Evolutionary conservation across 371 early-diverging fungal species (phyloP).

Genomic region (Mortierella sp.): DNA sequence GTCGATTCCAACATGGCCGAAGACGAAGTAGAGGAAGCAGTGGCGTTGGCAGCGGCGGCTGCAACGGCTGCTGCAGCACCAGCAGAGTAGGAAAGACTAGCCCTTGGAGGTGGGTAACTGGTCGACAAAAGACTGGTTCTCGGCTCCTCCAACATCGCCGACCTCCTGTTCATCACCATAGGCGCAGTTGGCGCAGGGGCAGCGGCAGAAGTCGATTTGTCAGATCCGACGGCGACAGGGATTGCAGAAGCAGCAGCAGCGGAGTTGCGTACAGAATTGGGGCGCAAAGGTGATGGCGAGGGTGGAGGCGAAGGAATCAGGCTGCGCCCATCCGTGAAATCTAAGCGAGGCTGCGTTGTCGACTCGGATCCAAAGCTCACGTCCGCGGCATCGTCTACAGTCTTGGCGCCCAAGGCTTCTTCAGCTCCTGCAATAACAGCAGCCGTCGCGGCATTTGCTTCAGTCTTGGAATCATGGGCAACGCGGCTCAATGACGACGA

Average conservation of each 20-base stretch:
- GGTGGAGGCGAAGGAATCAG: slow-evolving; percentile 55
- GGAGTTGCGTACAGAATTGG: not conserved
- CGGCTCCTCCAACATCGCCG: slow-evolving; percentile 31
- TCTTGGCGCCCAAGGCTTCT: not conserved
- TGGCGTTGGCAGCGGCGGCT: slow-evolving; percentile 1
- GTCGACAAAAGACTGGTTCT: slow-evolving; percentile 36
- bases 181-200: not conserved
- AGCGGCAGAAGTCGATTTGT: not conserved
- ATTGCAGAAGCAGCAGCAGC: not conserved
- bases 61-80: slow-evolving; percentile 1
- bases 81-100: slow-evolving; percentile 34
- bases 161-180: slow-evolving; percentile 8
- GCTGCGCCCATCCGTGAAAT: slow-evolving; percentile 48
- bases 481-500: slow-evolving; percentile 31
- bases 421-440: not conserved
- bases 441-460: not conserved
- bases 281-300: slow-evolving; percentile 23
- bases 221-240: not conserved
- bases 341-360: slow-evolving; percentile 19
- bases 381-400: slow-evolving; percentile 7
- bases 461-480: not conserved
- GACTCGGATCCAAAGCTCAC: slow-evolving; percentile 15
- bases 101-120: slow-evolving; percentile 52
- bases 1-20: slow-evolving; percentile 8
- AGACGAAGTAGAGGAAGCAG: not conserved